Conservation (phyloP, 805 yeast genomes). For the Limtongia smithiae region DNA sequence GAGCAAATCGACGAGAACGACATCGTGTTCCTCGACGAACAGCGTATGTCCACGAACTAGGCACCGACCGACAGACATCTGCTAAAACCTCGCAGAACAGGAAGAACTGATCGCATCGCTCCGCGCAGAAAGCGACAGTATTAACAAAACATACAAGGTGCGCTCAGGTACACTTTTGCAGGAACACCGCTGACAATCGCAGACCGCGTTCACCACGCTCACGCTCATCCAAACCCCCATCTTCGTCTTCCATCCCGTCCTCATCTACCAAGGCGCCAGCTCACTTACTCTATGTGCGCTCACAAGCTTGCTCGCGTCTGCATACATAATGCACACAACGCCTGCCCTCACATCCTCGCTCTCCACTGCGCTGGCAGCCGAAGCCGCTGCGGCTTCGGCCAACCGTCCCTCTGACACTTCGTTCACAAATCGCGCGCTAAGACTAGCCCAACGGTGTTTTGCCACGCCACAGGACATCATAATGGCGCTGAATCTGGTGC, state of each 20-base stretch:
- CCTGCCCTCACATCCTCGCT: slow-evolving; percentile 10
- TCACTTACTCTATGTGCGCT: slow-evolving; percentile 13
- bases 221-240: slow-evolving; percentile 23
- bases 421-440: neutral
- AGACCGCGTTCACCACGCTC: slow-evolving; percentile 17
- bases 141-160: slow-evolving; percentile 22
- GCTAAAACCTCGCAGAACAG: slow-evolving; percentile 13
- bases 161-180: too few species aligned
- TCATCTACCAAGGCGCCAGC: slow-evolving; percentile 10
- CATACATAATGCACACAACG: slow-evolving; percentile 17
- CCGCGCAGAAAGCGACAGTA: slow-evolving; percentile 17
- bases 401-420: neutral
- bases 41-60: slow-evolving; percentile 21
- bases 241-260: slow-evolving; percentile 21
- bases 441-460: neutral
- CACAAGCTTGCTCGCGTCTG: slow-evolving; percentile 14
- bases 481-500: slow-evolving; percentile 6
- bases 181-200: too few species aligned
- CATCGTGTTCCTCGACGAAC: slow-evolving; percentile 26
- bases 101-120: slow-evolving; percentile 21
- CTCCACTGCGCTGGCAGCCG: slow-evolving; percentile 8
- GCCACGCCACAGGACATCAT: slow-evolving; percentile 1
- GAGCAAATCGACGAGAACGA: slow-evolving; percentile 12
- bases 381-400: neutral
- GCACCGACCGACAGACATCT: neutral